phyloP scores from a whole-genome alignment of 495 filamentous ascomycete genomes.

The Cercophora newfieldiana region DNA sequence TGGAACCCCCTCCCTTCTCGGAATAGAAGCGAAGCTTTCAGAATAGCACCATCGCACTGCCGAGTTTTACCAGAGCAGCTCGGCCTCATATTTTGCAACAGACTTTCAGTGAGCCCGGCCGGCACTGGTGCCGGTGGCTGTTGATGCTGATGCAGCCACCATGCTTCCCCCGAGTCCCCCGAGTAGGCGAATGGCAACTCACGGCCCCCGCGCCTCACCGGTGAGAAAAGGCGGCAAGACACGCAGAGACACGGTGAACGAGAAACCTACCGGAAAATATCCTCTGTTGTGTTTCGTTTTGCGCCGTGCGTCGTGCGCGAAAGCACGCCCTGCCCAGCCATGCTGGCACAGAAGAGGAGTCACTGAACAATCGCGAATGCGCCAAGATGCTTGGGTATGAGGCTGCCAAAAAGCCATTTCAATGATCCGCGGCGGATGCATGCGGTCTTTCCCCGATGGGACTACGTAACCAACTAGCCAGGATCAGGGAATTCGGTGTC shows the following conservation, averaged over 20 bases:
- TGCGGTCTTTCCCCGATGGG: not conserved
- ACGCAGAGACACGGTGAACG: not conserved
- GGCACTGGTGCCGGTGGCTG: no score
- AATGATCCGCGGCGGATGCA: not conserved
- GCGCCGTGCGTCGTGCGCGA: not conserved
- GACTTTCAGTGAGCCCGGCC: not conserved
- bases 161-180: no score
- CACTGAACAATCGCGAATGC: not conserved
- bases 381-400: not conserved
- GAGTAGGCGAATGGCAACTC: not conserved
- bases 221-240: not conserved
- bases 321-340: not conserved
- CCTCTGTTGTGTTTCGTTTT: not conserved
- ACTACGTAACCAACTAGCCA: not conserved
- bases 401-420: not conserved
- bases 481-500: not conserved
- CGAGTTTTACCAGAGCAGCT: not conserved
- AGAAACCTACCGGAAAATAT: not conserved
- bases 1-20: not conserved
- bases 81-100: not conserved
- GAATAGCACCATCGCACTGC: not conserved
- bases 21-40: not conserved
- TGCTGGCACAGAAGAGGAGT: not conserved
- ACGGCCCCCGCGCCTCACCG: not conserved
- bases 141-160: no score